Percentiles rank a stretch among this genome's conserved stretches.
These are phyloP conservation scores for Fusarium setosum DNA, from an alignment of 2,329 filamentous ascomycete species.

Conservation along the genomic window DNA sequence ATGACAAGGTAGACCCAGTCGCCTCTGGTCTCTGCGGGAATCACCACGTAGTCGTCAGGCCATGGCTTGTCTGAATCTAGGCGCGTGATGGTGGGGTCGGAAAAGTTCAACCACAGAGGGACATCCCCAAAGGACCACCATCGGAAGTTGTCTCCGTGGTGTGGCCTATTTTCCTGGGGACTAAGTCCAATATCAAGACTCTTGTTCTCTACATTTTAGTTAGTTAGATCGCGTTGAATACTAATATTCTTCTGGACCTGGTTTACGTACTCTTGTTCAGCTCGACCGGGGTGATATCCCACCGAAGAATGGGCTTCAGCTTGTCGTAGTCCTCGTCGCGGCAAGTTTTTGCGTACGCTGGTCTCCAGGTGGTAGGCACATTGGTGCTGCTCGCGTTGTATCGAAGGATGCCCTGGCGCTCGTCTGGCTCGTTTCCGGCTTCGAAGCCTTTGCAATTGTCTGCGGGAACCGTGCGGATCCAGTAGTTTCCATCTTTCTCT, in stretches of 20 bases:
- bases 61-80: conserved; percentile 5
- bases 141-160: neutral
- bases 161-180: neutral
- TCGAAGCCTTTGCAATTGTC: conserved; percentile 15
- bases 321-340: neutral
- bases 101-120: conserved; percentile 28
- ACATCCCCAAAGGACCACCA: neutral
- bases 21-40: neutral
- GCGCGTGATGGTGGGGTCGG: conserved; percentile 16
- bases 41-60: conserved; percentile 18
- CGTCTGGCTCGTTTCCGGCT: conserved; percentile 9
- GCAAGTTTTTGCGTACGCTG: neutral
- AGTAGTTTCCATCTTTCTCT: neutral
- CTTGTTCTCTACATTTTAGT: neutral
- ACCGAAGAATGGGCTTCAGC: neutral
- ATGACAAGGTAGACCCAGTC: conserved; percentile 28
- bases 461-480: conserved; percentile 10
- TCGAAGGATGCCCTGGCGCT: conserved; percentile 12
- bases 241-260: neutral
- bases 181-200: neutral
- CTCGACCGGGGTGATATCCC: neutral
- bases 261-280: neutral
- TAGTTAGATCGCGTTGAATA: neutral
- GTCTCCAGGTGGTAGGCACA: conserved; percentile 9
- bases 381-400: conserved; percentile 6